Percentiles rank a stretch among this genome's conserved stretches.
These are phyloP conservation scores for Neurospora sp. DNA, from an alignment of 495 filamentous ascomycete species.

Conservation along the genomic window DNA sequence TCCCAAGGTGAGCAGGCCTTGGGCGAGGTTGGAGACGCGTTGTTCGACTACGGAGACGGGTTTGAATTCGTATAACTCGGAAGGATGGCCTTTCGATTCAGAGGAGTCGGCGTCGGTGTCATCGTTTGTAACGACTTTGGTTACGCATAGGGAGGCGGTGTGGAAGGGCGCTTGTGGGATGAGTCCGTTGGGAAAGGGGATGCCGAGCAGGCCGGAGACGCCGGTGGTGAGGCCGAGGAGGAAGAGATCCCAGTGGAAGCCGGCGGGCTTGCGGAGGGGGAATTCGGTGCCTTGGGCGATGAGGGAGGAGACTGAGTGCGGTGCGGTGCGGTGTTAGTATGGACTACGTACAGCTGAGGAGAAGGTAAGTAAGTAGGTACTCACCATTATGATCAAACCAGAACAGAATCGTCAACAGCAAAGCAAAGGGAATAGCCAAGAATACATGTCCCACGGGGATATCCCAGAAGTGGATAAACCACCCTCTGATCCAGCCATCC, in stretches of 20 bases:
- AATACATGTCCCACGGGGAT: conserved; percentile 66
- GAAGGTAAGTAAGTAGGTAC: background rate
- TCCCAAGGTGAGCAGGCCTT: conserved; percentile 73
- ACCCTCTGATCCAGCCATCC: conserved; percentile 48
- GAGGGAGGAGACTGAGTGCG: conserved; percentile 58
- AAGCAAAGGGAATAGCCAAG: conserved; percentile 76
- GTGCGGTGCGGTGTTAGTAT: background rate
- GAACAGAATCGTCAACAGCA: conserved; percentile 80
- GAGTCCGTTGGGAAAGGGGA: conserved; percentile 87
- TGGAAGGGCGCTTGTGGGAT: conserved; percentile 93
- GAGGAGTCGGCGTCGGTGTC: conserved; percentile 44
- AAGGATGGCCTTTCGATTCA: conserved; percentile 42
- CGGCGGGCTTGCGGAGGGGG: conserved; percentile 80
- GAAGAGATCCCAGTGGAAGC: conserved; percentile 95
- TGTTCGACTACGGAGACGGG: conserved; percentile 80
- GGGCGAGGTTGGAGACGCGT: conserved; percentile 73
- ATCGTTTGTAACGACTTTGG: conserved; percentile 39
- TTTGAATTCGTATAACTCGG: conserved; percentile 33
- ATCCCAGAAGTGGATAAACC: conserved; percentile 77
- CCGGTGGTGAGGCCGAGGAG: conserved; percentile 82
- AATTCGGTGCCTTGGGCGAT: conserved; percentile 92
- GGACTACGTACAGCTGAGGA: conserved; percentile 3
- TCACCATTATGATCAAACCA: conserved; percentile 88
- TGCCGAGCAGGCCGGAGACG: conserved; percentile 70
- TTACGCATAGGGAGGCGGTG: conserved; percentile 73